These are phyloP conservation scores for Trichomonascaceae sp. DNA, from an alignment of 1,139 yeast species.

Conservation along the genomic window DNA sequence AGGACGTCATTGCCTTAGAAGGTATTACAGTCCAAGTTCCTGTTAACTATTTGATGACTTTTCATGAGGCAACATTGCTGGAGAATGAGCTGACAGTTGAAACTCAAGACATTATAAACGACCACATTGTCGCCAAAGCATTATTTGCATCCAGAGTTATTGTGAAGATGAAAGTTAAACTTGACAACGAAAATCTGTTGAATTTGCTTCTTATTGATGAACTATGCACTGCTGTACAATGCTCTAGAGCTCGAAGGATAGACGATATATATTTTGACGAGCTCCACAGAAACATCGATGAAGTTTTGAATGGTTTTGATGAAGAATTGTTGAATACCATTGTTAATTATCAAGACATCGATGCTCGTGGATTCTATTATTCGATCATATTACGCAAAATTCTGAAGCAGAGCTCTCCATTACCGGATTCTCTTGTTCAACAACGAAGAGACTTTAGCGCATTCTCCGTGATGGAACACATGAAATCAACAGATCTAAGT, in stretches of 20 bases:
- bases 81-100: not conserved
- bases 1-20: not conserved
- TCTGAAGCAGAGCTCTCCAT: not conserved
- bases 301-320: not conserved
- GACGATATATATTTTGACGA: not conserved
- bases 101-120: not conserved
- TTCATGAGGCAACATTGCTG: conserved; percentile 1
- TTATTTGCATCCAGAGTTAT: not conserved
- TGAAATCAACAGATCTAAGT: conserved; percentile 27
- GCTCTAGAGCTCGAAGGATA: not conserved
- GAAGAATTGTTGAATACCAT: not conserved
- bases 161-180: not conserved
- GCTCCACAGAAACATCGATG: not conserved
- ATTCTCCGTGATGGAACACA: conserved; percentile 16
- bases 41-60: not conserved
- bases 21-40: not conserved
- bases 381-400: conserved; percentile 1
- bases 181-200: not conserved
- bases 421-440: not conserved
- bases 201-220: not conserved
- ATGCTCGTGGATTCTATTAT: not conserved
- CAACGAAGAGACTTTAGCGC: conserved; percentile 2
- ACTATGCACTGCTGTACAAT: not conserved
- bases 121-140: not conserved
- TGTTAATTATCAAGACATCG: not conserved